Percentiles rank a stretch among this genome's conserved stretches.
phyloP scores from a whole-genome alignment of 2,329 filamentous ascomycete species.

The Colletotrichum brevisporum region DNA sequence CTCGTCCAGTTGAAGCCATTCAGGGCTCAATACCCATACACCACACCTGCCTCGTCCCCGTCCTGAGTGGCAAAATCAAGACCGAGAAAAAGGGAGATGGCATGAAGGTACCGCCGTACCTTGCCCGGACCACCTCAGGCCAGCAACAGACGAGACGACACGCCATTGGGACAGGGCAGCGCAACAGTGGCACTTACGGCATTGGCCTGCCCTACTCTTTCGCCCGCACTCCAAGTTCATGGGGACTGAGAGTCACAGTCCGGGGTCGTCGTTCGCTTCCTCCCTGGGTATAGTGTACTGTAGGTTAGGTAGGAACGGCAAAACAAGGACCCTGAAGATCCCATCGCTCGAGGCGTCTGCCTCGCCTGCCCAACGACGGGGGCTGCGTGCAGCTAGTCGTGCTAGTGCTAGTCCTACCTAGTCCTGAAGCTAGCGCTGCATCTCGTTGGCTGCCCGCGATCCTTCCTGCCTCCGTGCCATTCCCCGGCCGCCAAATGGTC shows the following conservation, averaged over 20 bases:
- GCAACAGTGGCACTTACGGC: too few relatives aligned
- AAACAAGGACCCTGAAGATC: constrained; percentile 40
- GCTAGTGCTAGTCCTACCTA: constrained; percentile 25
- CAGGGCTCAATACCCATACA: background rate
- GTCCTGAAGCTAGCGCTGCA: constrained; percentile 5
- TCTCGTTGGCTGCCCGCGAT: constrained; percentile 26
- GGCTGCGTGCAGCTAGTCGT: constrained; percentile 34
- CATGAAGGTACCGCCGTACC: background rate
- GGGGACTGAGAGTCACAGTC: background rate
- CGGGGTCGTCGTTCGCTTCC: constrained; percentile 19
- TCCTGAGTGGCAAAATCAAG: constrained; percentile 8
- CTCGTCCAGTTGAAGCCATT: constrained; percentile 6
- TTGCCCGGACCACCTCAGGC: background rate
- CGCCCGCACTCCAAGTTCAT: too few relatives aligned
- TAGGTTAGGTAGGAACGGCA: constrained; percentile 16
- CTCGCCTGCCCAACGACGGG: constrained; percentile 27
- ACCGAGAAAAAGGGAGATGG: too few relatives aligned
- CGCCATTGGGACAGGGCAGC: constrained; percentile 3
- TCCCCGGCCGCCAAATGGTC: constrained; percentile 36
- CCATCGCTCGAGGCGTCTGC: constrained; percentile 31
- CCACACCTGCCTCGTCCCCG: background rate
- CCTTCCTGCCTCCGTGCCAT: constrained; percentile 32
- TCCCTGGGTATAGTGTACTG: background rate
- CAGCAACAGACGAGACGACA: background rate
- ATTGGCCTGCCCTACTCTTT: too few relatives aligned